A percentile compares a stretch with the other conserved stretches of the same genome.
phyloP scores from a whole-genome alignment of 257 asterid genomes.

The Primulina eburnea region DNA sequence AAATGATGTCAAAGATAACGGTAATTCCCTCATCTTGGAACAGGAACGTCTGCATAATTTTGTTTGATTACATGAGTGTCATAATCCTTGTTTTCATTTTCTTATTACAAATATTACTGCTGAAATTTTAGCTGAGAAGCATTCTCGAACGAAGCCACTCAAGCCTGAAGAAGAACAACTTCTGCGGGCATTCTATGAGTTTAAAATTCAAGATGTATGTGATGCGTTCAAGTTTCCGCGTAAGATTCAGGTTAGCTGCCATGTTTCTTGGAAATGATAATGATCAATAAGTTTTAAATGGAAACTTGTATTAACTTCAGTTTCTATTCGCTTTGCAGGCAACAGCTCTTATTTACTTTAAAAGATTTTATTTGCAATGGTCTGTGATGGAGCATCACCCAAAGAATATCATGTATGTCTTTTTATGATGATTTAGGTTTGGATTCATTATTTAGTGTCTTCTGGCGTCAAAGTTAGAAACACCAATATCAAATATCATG shows the following conservation, averaged over 20 bases:
- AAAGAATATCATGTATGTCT: constrained; percentile 70
- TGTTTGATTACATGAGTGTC: constrained; percentile 3
- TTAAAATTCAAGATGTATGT: constrained; percentile 93
- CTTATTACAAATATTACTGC: constrained; percentile 21
- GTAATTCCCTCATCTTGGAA: constrained; percentile 36
- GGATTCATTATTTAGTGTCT: constrained; percentile 12
- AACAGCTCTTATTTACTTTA: constrained; percentile 89
- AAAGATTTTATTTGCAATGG: constrained; percentile 95
- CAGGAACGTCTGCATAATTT: constrained; percentile 8
- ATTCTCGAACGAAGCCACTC: constrained; percentile 77
- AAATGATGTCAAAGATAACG: constrained; percentile 43
- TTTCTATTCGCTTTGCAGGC: constrained; percentile 58
- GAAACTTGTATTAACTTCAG: constrained; percentile 23
- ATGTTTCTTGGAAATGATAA: constrained; percentile 22
- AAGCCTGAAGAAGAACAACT: constrained; percentile 88
- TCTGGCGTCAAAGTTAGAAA: background rate
- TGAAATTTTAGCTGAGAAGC: constrained; percentile 61
- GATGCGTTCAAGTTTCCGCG: constrained; percentile 98
- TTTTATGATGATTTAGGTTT: constrained; percentile 16
- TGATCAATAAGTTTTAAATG: constrained; percentile 5
- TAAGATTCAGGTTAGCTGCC: constrained; percentile 69
- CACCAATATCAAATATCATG: background rate
- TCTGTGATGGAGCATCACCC: constrained; percentile 99
- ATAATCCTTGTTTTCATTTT: constrained; percentile 18
- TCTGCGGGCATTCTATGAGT: constrained; percentile 84